phyloP scores from a whole-genome alignment of 2,329 filamentous ascomycete genomes.

The Stenocarpella maydis region DNA sequence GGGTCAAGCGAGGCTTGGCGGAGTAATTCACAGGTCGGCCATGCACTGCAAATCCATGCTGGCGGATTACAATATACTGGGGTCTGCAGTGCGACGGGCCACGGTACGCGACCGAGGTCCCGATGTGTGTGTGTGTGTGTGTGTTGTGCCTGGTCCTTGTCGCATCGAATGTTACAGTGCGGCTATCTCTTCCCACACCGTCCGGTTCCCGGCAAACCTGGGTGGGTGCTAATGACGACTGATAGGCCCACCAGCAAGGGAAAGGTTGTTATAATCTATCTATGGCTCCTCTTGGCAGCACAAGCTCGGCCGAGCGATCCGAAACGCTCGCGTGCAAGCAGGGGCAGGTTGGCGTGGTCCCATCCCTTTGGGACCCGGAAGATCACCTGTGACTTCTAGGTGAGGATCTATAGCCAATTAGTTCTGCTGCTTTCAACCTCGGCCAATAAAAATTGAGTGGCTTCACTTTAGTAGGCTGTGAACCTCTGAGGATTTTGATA shows the following conservation, averaged over 20 bases:
- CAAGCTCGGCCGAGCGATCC: constrained; percentile 18
- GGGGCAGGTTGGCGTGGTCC: too few species aligned
- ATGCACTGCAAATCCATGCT: constrained; percentile 11
- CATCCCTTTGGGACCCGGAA: too few species aligned
- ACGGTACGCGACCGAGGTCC: constrained; percentile 1
- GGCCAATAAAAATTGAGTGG: too few species aligned
- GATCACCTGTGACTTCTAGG: too few species aligned
- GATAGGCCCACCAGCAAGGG: neutral
- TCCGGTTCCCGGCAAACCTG: constrained; percentile 11
- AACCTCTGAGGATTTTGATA: neutral
- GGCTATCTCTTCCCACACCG: neutral
- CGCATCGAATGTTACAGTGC: neutral
- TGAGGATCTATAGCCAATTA: too few species aligned
- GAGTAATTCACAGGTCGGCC: neutral
- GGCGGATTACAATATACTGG: constrained; percentile 1
- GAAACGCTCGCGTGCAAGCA: neutral
- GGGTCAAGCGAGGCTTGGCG: constrained; percentile 20
- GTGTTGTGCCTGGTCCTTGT: neutral
- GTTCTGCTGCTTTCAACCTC: too few species aligned
- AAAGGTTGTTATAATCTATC: neutral
- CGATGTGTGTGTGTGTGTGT: neutral
- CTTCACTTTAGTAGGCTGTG: too few species aligned
- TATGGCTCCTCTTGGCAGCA: neutral
- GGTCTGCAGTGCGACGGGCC: constrained; percentile 11
- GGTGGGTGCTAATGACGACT: constrained; percentile 11